Evolutionary conservation across 306 rosid species (phyloP).

Genomic region (Pyrus pyrifolia): DNA sequence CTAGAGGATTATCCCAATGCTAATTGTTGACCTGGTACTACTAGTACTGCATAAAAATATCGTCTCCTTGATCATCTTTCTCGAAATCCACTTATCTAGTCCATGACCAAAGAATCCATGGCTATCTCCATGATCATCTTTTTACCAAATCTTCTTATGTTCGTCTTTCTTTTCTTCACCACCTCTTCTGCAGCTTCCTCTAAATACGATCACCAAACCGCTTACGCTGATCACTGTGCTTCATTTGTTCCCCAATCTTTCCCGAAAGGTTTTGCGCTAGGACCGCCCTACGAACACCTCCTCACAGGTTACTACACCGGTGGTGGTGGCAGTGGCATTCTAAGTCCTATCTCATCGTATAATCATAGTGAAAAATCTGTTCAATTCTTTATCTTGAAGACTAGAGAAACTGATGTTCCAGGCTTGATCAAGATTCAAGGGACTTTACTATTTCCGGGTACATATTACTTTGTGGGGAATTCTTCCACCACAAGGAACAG

Average conservation of each 20-base stretch:
- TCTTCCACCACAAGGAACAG: background rate
- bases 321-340: background rate
- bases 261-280: background rate
- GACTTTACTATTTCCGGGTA: slow-evolving; percentile 4
- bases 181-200: slow-evolving; percentile 3
- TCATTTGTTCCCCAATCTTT: slow-evolving; percentile 25
- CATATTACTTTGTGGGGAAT: slow-evolving; percentile 9
- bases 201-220: background rate
- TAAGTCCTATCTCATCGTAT: background rate
- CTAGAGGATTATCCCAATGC: background rate
- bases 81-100: background rate
- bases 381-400: no score
- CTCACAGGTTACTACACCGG: slow-evolving; percentile 31
- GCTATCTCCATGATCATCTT: background rate
- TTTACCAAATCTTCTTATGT: background rate
- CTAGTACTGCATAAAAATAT: no score
- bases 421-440: slow-evolving; percentile 28
- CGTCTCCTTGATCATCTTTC: background rate
- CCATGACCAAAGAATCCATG: background rate
- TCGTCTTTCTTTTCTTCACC: slow-evolving; percentile 15
- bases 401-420: slow-evolving; percentile 15
- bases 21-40: background rate
- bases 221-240: slow-evolving; percentile 37
- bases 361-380: no score
- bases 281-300: no score